Base-by-base conservation (phyloP, 1,139 yeast species). In the Kazachstania sp. region DNA sequence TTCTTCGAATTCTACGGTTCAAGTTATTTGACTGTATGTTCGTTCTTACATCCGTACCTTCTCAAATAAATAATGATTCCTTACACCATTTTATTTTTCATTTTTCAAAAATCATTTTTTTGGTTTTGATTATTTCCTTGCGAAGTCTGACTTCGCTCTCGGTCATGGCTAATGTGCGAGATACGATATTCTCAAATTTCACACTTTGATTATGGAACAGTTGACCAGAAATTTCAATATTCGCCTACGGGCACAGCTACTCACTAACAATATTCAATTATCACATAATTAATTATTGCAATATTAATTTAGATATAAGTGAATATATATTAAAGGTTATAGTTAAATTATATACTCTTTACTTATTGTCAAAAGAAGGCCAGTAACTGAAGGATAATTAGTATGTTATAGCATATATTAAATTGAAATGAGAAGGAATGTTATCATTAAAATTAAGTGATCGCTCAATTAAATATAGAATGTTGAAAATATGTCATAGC, bases 371-470 rank as follows among this genome's bases (percentile, higher is more conserved):
- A 13, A 6, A 3, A 32, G 15, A 15, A 38, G 15, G 34, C 8
- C 9, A 37, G 34, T 34, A 43, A 43, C 41, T 37, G 29, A 37
- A 43, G 45, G 45, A 43, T 43, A 43, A 43, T 30, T 19, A 37
- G 45, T 43, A 43, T 32, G 45, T 43, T 37, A n/a, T 11, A 37
- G 31, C 16, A 15, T 30, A n/a, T 31, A 8, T 15, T 32, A 15
- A 15, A 18, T 15, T 32, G 36, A 32, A 32, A 15, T 32, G 15
- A 32, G 18, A 32, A 23, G 28, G 28, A 7, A 23, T 4, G 28
- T 7, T 23, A 23, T 3, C 6, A 23, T 23, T 23, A 4, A 7
- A 15, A 9, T 32, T 13, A 15, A 5, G 19, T 32, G 18, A 15
- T 32, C 15, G 19, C 18, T 32, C 2, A 19, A 32, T 32, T 32